Evolutionary conservation across 2,329 filamentous ascomycete species (phyloP).

Genomic region (Neonectria ditissima): DNA sequence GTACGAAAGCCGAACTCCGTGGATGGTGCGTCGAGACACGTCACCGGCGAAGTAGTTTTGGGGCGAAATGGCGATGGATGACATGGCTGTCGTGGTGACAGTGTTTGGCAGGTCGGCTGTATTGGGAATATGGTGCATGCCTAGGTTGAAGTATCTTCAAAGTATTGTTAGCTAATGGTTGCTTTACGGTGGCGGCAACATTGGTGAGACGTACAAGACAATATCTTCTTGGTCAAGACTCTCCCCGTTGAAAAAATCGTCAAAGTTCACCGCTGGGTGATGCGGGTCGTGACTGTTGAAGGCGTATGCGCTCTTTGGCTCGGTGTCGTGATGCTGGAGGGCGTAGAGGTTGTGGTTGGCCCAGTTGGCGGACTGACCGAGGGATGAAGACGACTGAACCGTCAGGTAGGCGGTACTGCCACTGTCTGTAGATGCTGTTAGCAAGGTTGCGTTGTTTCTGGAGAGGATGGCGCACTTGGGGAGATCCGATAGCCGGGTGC

Average conservation of each 20-base stretch:
- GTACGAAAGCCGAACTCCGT: slow-evolving; percentile 26
- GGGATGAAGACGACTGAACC: slow-evolving; percentile 59
- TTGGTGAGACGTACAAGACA: slow-evolving; percentile 20
- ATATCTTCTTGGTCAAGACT: slow-evolving; percentile 32
- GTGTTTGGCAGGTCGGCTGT: slow-evolving; percentile 32
- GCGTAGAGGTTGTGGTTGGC: slow-evolving; percentile 64
- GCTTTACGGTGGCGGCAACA: rapidly evolving
- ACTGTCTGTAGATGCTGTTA: slow-evolving; percentile 20
- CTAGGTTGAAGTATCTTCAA: slow-evolving; percentile 30
- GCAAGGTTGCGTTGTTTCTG: neutral
- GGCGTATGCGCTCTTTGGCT: slow-evolving; percentile 59
- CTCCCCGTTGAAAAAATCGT: slow-evolving; percentile 29
- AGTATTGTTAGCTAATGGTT: neutral
- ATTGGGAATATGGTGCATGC: slow-evolving; percentile 36
- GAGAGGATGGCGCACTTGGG: slow-evolving; percentile 18
- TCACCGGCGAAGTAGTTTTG: slow-evolving; percentile 32
- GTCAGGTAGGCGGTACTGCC: slow-evolving; percentile 55
- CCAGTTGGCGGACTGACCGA: slow-evolving; percentile 60
- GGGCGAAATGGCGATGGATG: slow-evolving; percentile 30
- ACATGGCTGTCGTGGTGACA: slow-evolving; percentile 19
- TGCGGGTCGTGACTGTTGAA: slow-evolving; percentile 58
- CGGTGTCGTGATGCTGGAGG: slow-evolving; percentile 63
- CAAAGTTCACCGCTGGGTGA: slow-evolving; percentile 52
- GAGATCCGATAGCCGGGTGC: slow-evolving; percentile 56
- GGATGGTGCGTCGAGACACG: slow-evolving; percentile 27